A percentile compares a stretch with the other conserved stretches of the same genome.
phyloP scores from a whole-genome alignment of 106 monocot genomes.

The Dioscorea dumetorum region DNA sequence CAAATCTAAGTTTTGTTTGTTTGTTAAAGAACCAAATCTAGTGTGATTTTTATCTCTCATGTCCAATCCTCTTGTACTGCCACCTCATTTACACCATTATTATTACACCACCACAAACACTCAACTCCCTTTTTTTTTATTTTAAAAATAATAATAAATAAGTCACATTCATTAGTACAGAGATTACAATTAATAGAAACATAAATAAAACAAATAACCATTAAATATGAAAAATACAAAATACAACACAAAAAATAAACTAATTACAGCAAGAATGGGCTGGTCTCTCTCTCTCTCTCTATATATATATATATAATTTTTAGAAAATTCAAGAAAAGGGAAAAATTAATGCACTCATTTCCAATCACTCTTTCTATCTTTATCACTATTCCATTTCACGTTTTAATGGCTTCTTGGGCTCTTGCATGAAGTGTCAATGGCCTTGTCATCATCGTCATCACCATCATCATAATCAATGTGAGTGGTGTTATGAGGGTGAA shows the following conservation, averaged over 20 bases:
- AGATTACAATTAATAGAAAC: too few species aligned
- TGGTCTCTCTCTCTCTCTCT: too few species aligned
- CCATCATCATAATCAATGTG: too few species aligned
- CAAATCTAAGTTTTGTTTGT: slow-evolving; percentile 2
- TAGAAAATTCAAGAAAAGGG: background rate
- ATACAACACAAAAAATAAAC: too few species aligned
- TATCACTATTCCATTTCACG: too few species aligned
- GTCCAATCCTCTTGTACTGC: background rate
- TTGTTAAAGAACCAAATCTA: background rate
- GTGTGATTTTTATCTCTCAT: background rate
- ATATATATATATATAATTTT: too few species aligned
- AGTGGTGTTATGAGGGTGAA: background rate
- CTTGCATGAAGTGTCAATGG: background rate
- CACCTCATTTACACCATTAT: background rate
- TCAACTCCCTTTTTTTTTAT: background rate
- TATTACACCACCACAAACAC: background rate
- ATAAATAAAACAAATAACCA: too few species aligned
- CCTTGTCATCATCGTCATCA: background rate
- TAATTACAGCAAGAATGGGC: too few species aligned
- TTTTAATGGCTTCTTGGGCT: background rate
- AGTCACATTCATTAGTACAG: too few species aligned
- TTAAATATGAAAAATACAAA: too few species aligned
- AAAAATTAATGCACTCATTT: background rate
- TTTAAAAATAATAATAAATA: too few species aligned
- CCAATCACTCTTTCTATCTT: too few species aligned